Conservation (phyloP, 2,329 filamentous ascomycete species). For the Arthrobotrys iridis region DNA sequence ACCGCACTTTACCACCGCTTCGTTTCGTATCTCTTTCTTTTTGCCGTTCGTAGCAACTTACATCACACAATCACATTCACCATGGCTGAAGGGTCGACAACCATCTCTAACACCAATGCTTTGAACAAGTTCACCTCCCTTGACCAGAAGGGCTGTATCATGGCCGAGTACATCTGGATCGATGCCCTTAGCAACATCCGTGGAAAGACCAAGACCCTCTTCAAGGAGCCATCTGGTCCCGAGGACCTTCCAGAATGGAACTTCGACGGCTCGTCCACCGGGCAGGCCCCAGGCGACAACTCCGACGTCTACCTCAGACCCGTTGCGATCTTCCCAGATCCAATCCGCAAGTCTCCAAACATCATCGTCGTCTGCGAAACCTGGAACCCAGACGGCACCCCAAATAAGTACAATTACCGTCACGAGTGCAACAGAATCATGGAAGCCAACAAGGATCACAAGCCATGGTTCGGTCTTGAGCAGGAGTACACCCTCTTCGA, state of each 20-base stretch:
- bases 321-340: constrained; percentile 87
- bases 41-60: constrained; percentile 19
- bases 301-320: constrained; percentile 97
- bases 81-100: constrained; percentile 55
- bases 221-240: constrained; percentile 68
- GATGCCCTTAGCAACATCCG: constrained; percentile 83
- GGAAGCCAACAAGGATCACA: constrained; percentile 81
- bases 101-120: constrained; percentile 57
- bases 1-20: constrained; percentile 13
- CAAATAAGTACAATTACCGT: constrained; percentile 99
- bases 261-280: constrained; percentile 89
- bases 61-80: constrained; percentile 32
- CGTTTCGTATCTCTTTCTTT: constrained; percentile 39
- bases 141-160: constrained; percentile 85
- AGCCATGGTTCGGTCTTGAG: constrained; percentile 97
- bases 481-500: constrained; percentile 97
- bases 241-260: constrained; percentile 81
- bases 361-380: constrained; percentile 94
- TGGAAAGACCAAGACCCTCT: constrained; percentile 89
- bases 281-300: constrained; percentile 92
- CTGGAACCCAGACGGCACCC: constrained; percentile 91
- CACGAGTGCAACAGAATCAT: constrained; percentile 90
- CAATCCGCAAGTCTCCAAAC: constrained; percentile 89
- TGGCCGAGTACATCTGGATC: constrained; percentile 98
- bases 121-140: constrained; percentile 82